Percentiles rank a stretch among this genome's conserved stretches.
phyloP scores from a whole-genome alignment of 306 rosid genomes.

The Castanea crenata region DNA sequence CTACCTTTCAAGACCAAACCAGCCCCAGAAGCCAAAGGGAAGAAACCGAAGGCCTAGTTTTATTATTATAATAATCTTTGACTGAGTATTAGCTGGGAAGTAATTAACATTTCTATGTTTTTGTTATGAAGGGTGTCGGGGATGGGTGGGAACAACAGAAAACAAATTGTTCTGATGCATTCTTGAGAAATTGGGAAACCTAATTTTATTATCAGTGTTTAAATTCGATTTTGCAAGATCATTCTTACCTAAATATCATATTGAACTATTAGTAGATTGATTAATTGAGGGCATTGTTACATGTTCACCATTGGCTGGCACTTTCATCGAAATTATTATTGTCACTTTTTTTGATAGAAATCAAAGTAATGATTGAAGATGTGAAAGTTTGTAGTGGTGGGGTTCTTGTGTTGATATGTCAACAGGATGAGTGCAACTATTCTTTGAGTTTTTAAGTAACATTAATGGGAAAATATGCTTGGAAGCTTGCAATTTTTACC shows the following conservation, averaged over 20 bases:
- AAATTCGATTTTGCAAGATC: neutral
- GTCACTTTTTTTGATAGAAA: too few relatives aligned
- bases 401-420: neutral
- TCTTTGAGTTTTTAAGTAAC: neutral
- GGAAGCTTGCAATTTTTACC: neutral
- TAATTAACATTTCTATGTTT: slow-evolving; percentile 9
- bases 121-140: too few relatives aligned
- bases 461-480: neutral
- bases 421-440: neutral
- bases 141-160: neutral
- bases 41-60: slow-evolving; percentile 90
- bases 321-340: neutral
- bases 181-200: slow-evolving; percentile 8
- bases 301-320: neutral
- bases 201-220: neutral
- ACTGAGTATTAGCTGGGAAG: slow-evolving; percentile 23
- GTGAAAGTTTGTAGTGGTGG: neutral
- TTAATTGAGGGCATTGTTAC: neutral
- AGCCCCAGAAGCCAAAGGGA: slow-evolving; percentile 78
- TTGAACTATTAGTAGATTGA: too few relatives aligned
- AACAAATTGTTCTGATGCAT: slow-evolving; percentile 1
- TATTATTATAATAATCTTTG: slow-evolving; percentile 32
- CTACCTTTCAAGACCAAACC: slow-evolving; percentile 77
- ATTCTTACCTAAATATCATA: neutral
- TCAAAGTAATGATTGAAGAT: neutral